Conservation (phyloP, 1,284 basidiomycete genomes). For the Xerocomus cyaneibrunnescens region DNA sequence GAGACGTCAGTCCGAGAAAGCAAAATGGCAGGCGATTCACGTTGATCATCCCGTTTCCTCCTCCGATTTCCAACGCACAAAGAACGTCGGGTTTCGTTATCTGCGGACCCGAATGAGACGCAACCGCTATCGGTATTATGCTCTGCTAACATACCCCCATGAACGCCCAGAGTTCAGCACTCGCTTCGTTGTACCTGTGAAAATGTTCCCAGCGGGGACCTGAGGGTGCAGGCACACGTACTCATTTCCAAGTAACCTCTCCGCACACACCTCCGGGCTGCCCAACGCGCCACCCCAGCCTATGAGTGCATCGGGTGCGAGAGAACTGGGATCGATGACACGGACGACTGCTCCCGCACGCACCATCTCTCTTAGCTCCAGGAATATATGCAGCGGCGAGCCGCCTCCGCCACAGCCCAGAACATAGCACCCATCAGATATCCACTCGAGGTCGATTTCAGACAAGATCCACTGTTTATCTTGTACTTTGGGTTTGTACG, state of each 20-base stretch:
- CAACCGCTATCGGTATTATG: background rate
- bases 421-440: constrained; percentile 53
- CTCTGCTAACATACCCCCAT: constrained; percentile 21
- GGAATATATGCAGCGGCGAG: constrained; percentile 47
- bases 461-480: constrained; percentile 41
- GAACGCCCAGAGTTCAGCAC: constrained; percentile 27
- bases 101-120: constrained; percentile 15
- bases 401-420: constrained; percentile 57
- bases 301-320: constrained; percentile 30
- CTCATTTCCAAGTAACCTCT: constrained; percentile 42
- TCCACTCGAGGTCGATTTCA: constrained; percentile 48
- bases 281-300: constrained; percentile 40
- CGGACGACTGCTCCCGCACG: constrained; percentile 45
- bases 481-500: constrained; percentile 38
- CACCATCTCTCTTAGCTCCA: constrained; percentile 49
- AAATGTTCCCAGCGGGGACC: background rate
- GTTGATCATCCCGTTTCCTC: constrained; percentile 56
- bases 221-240: constrained; percentile 27
- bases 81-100: constrained; percentile 41
- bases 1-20: constrained; percentile 10
- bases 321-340: constrained; percentile 37
- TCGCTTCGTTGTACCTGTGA: constrained; percentile 34
- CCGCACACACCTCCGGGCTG: constrained; percentile 39
- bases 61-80: constrained; percentile 51
- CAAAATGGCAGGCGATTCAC: constrained; percentile 22